Evolutionary conservation across 2,329 filamentous ascomycete species (phyloP).

Genomic region (Colletotrichum incanum): DNA sequence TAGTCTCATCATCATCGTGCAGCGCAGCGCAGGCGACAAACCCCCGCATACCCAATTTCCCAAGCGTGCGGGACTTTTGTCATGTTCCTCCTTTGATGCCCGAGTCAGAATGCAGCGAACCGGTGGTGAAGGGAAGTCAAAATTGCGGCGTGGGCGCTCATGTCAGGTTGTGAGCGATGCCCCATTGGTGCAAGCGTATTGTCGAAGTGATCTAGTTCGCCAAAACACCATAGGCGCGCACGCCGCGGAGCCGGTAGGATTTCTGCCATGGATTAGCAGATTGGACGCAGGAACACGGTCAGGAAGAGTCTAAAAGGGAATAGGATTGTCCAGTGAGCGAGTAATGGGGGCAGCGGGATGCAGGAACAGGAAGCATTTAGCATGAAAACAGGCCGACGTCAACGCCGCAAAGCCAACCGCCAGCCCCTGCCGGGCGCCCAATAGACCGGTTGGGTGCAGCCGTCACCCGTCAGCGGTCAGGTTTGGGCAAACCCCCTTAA

Average conservation of each 20-base stretch:
- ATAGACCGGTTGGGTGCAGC: slow-evolving; percentile 5
- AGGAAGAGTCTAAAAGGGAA: neutral
- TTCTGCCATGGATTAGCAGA: slow-evolving; percentile 4
- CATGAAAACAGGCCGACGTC: neutral
- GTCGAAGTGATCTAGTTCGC: neutral
- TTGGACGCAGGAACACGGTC: slow-evolving; percentile 4
- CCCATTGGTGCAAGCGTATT: slow-evolving; percentile 24
- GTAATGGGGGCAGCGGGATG: neutral
- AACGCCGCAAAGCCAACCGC: slow-evolving; percentile 5
- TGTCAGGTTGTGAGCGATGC: slow-evolving; percentile 9
- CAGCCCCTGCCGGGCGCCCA: slow-evolving; percentile 26
- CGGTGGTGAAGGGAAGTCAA: neutral
- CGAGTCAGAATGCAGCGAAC: neutral
- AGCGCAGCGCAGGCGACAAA: neutral
- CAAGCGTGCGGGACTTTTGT: neutral
- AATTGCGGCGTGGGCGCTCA: too few species aligned
- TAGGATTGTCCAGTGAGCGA: neutral
- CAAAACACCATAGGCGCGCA: slow-evolving; percentile 12
- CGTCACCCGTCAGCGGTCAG: neutral
- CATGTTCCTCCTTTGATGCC: neutral
- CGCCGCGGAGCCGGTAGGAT: neutral
- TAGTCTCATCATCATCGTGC: neutral
- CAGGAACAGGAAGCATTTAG: slow-evolving; percentile 7
- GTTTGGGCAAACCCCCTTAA: slow-evolving; percentile 20
- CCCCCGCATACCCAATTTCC: slow-evolving; percentile 4